These are phyloP conservation scores for Diospyros lotus DNA, from an alignment of 148 eudicot species.

Conservation along the genomic window DNA sequence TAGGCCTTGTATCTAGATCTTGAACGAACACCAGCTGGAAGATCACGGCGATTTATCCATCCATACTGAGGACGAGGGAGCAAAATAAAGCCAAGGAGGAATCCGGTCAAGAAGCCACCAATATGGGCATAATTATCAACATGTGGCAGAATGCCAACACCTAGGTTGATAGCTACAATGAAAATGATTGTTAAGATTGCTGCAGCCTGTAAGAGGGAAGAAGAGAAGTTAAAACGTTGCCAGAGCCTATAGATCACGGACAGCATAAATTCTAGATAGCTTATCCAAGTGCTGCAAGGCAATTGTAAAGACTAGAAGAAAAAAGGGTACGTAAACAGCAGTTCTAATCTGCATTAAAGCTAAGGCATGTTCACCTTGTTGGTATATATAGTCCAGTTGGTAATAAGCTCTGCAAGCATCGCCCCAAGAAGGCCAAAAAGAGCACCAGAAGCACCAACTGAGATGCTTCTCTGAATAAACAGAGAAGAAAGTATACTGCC, in stretches of 20 bases:
- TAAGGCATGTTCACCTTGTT: conserved; percentile 40
- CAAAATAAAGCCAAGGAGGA: conserved; percentile 71
- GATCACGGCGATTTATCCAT: conserved; percentile 41
- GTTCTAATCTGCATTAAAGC: not conserved
- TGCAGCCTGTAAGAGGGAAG: conserved; percentile 31
- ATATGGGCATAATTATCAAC: conserved; percentile 61
- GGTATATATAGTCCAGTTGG: conserved; percentile 70
- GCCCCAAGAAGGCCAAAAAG: conserved; percentile 82
- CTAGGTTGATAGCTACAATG: conserved; percentile 43
- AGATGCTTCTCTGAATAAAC: conserved; percentile 37
- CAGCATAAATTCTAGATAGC: too few species aligned
- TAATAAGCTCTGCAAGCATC: conserved; percentile 70
- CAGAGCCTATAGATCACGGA: not conserved
- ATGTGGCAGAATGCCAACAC: conserved; percentile 60
- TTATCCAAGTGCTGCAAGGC: too few species aligned
- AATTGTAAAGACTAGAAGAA: not conserved
- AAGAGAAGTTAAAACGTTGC: not conserved
- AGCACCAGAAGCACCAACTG: conserved; percentile 84
- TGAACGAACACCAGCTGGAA: conserved; percentile 29
- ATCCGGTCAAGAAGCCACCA: conserved; percentile 66
- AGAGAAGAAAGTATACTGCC: conserved; percentile 58
- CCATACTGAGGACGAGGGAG: conserved; percentile 61
- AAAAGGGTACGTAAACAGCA: not conserved
- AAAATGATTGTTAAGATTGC: conserved; percentile 46
- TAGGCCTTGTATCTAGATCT: conserved; percentile 57